Conservation (phyloP, 768 basidiomycete genomes). For the Suillus variegatus region DNA sequence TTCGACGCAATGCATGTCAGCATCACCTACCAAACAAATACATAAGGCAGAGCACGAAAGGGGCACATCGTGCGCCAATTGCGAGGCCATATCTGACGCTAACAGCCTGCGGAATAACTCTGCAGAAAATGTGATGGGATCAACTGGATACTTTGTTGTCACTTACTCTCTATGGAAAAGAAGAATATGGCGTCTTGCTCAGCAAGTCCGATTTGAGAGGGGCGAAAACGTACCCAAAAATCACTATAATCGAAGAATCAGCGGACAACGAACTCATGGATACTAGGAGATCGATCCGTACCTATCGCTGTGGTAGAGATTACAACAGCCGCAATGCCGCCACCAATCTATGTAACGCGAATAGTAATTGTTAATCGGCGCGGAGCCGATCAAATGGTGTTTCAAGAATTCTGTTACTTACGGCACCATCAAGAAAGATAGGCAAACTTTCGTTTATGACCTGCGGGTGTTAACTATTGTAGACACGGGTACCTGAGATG, state of each 20-base stretch:
- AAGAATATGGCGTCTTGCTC: background rate
- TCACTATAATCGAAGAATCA: constrained; percentile 46
- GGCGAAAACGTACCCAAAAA: constrained; percentile 66
- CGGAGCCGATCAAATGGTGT: constrained; percentile 5
- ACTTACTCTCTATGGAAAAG: constrained; percentile 38
- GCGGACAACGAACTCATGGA: background rate
- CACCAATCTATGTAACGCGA: constrained; percentile 45
- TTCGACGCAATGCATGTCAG: constrained; percentile 5
- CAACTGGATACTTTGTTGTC: background rate
- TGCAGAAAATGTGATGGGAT: constrained; percentile 22
- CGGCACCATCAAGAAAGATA: constrained; percentile 77
- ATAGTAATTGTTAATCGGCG: background rate
- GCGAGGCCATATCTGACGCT: constrained; percentile 77
- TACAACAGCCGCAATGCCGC: constrained; percentile 72
- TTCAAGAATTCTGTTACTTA: constrained; percentile 20
- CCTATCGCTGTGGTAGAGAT: constrained; percentile 68
- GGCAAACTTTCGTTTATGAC: constrained; percentile 83
- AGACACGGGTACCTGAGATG: background rate
- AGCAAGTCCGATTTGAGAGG: background rate
- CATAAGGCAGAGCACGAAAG: constrained; percentile 75
- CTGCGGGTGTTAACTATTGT: constrained; percentile 36
- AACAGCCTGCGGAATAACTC: constrained; percentile 73
- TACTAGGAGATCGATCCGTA: constrained; percentile 29
- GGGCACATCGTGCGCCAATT: constrained; percentile 78
- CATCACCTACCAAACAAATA: constrained; percentile 46